Percentiles rank a stretch among this genome's conserved stretches.
Conservation (phyloP, 1,284 basidiomycete genomes). For the Boletus subluridellus region DNA sequence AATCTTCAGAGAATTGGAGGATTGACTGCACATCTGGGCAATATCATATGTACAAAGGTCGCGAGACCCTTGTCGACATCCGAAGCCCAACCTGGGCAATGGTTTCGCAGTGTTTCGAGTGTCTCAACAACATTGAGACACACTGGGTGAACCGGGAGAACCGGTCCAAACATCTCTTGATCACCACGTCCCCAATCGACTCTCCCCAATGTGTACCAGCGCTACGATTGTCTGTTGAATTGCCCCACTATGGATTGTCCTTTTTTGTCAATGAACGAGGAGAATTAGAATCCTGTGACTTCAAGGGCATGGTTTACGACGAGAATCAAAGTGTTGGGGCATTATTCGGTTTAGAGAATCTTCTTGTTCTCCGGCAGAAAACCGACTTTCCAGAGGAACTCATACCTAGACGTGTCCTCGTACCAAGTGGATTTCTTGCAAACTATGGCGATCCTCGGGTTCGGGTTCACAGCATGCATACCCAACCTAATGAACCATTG, state of each 20-base stretch:
- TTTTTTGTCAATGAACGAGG: slow-evolving; percentile 27
- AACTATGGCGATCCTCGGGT: background rate
- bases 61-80: background rate
- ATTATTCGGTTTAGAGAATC: slow-evolving; percentile 30
- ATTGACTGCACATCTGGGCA: too few relatives aligned
- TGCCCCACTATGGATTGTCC: slow-evolving; percentile 32
- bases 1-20: too few relatives aligned
- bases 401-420: slow-evolving; percentile 32
- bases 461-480: background rate
- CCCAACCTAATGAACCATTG: too few relatives aligned
- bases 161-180: background rate
- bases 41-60: too few relatives aligned
- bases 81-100: slow-evolving; percentile 6
- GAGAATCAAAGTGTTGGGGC: slow-evolving; percentile 18
- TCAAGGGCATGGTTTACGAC: slow-evolving; percentile 19
- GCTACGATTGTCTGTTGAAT: slow-evolving; percentile 33
- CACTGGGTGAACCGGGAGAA: too few relatives aligned
- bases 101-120: background rate
- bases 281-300: slow-evolving; percentile 27
- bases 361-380: slow-evolving; percentile 38
- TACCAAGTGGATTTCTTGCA: slow-evolving; percentile 34
- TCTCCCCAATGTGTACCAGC: slow-evolving; percentile 1
- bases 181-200: background rate
- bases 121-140: background rate
- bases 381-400: background rate